Conservation (phyloP, 768 basidiomycete genomes). For the Fibroporia radiculosa region DNA sequence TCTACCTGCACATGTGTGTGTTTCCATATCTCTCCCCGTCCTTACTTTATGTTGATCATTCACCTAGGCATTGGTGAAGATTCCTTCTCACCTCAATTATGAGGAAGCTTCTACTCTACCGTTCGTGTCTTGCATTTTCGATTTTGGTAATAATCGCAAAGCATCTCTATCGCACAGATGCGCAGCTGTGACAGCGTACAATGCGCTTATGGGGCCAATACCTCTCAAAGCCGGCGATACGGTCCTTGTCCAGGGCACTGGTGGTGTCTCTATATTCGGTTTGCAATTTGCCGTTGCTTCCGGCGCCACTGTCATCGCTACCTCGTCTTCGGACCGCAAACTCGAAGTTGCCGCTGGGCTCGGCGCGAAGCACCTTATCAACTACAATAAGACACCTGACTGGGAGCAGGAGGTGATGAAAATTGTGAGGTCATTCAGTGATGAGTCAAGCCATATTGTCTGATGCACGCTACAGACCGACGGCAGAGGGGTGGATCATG, state of each 20-base stretch:
- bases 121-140: constrained; percentile 22
- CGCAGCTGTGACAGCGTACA: constrained; percentile 60
- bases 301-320: constrained; percentile 58
- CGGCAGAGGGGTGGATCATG: constrained; percentile 27
- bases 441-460: neutral
- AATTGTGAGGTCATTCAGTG: constrained; percentile 27
- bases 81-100: constrained; percentile 51
- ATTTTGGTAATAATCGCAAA: neutral
- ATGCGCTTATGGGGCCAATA: constrained; percentile 40
- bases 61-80: constrained; percentile 35
- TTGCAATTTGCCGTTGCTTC: constrained; percentile 54
- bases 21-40: neutral
- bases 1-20: constrained; percentile 17
- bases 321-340: constrained; percentile 62
- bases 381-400: constrained; percentile 48
- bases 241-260: constrained; percentile 49
- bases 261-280: constrained; percentile 51
- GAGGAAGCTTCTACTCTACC: constrained; percentile 62
- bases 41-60: neutral
- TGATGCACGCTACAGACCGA: constrained; percentile 19
- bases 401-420: constrained; percentile 49
- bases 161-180: constrained; percentile 27
- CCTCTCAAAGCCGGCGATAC: constrained; percentile 52
- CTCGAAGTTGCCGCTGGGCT: constrained; percentile 42
- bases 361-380: constrained; percentile 49